A percentile compares a stretch with the other conserved stretches of the same genome.
These are phyloP conservation scores for Vitellaria paradoxa DNA, from an alignment of 179 eudicot genomes.

Conservation along the genomic window DNA sequence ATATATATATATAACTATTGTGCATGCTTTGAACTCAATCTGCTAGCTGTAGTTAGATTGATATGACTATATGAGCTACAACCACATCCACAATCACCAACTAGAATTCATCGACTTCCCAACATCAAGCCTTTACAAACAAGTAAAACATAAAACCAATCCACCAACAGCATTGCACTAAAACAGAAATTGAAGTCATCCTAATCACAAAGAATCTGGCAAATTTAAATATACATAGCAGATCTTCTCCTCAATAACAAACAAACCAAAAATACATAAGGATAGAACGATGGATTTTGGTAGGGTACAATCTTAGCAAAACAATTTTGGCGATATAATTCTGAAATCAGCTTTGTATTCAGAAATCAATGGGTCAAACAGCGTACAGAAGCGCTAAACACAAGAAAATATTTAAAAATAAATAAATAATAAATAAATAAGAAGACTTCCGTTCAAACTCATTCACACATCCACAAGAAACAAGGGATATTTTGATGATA, in stretches of 20 bases:
- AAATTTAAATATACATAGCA: not conserved
- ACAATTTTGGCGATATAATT: not conserved
- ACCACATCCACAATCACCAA: constrained; percentile 8
- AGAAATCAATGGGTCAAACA: not conserved
- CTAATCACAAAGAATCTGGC: not conserved
- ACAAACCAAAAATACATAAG: not conserved
- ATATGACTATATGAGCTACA: not conserved
- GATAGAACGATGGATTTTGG: not conserved
- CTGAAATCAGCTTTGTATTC: not conserved
- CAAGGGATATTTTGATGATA: not conserved
- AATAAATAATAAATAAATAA: constrained; percentile 7
- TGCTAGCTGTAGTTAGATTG: not conserved
- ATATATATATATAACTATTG: not conserved
- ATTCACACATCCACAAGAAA: constrained; percentile 9
- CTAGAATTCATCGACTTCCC: not conserved
- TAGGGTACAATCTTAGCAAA: not conserved
- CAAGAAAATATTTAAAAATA: not conserved
- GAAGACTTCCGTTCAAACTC: not conserved
- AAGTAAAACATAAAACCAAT: constrained; percentile 7
- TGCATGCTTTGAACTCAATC: not conserved
- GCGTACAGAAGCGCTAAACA: not conserved
- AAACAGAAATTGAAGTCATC: not conserved
- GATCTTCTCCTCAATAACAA: not conserved
- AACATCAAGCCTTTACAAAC: constrained; percentile 11
- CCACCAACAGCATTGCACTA: constrained; percentile 11